Conservation (phyloP, 2,329 filamentous ascomycete genomes). For the Exophiala sp. region DNA sequence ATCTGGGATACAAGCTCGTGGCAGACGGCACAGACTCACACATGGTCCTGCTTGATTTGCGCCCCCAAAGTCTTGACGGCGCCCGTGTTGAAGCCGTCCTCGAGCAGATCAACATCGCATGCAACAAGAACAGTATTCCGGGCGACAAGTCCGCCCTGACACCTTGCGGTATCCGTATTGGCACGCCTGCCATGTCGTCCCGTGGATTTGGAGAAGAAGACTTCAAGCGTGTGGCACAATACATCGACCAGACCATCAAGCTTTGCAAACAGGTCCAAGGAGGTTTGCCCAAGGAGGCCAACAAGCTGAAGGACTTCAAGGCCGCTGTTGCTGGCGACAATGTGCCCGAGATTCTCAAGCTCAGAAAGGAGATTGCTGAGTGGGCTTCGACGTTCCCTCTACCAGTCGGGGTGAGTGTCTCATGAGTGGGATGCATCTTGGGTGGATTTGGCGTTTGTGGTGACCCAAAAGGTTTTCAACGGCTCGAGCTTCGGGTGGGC, state of each 20-base stretch:
- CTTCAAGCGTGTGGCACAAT: constrained; percentile 80
- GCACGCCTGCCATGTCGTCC: constrained; percentile 96
- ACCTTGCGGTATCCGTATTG: constrained; percentile 88
- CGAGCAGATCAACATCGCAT: constrained; percentile 90
- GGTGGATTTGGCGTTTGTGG: constrained; percentile 10
- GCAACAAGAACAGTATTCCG: constrained; percentile 98
- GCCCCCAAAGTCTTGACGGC: constrained; percentile 80
- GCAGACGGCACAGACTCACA: constrained; percentile 96
- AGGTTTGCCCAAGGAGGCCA: constrained; percentile 87
- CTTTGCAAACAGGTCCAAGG: constrained; percentile 82
- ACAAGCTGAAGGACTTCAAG: constrained; percentile 99
- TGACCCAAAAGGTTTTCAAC: constrained; percentile 10
- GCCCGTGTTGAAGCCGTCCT: constrained; percentile 87
- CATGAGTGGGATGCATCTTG: neutral
- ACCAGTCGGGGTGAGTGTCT: constrained; percentile 53
- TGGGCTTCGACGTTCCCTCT: constrained; percentile 93
- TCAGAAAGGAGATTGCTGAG: constrained; percentile 82
- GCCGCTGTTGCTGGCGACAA: constrained; percentile 77
- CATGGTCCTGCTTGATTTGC: constrained; percentile 92
- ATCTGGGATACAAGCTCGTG: constrained; percentile 88
- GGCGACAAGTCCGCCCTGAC: constrained; percentile 91
- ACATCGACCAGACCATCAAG: constrained; percentile 78
- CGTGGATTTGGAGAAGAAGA: constrained; percentile 87
- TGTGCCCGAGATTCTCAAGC: constrained; percentile 74
- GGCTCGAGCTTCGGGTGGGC: constrained; percentile 7